Conservation (phyloP, 2,329 filamentous ascomycete genomes). For the Daldinia sp. region DNA sequence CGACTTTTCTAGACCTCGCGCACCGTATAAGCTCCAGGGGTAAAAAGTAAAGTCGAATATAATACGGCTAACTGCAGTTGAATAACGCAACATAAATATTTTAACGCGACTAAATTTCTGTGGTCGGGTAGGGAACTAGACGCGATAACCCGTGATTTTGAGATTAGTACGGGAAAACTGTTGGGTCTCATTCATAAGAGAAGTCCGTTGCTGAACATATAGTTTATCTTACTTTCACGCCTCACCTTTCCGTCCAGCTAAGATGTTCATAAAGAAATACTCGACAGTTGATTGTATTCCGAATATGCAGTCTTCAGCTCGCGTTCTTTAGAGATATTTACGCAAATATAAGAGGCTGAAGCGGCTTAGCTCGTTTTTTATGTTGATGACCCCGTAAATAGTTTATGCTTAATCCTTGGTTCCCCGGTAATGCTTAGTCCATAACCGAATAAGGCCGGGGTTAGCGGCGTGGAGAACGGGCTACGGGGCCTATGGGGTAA, state of each 20-base stretch:
- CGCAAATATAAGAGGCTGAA: not conserved
- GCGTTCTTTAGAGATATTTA: too few species aligned
- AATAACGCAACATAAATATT: not conserved
- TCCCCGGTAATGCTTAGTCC: slow-evolving; percentile 20
- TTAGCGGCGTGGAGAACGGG: slow-evolving; percentile 14
- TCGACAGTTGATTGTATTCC: too few species aligned
- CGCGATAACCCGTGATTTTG: not conserved
- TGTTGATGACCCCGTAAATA: slow-evolving; percentile 12
- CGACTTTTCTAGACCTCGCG: too few species aligned
- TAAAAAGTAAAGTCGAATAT: too few species aligned
- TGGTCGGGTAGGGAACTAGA: not conserved
- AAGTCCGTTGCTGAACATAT: too few species aligned
- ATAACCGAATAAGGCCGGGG: slow-evolving; percentile 9
- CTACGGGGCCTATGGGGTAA: slow-evolving; percentile 16
- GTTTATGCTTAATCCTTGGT: slow-evolving; percentile 2
- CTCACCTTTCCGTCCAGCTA: too few species aligned
- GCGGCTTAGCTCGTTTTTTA: not conserved
- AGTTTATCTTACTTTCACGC: too few species aligned
- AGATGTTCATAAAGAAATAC: too few species aligned
- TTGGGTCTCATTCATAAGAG: too few species aligned
- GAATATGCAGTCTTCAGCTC: too few species aligned
- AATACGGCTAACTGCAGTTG: not conserved
- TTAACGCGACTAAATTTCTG: not conserved
- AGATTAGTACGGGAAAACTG: not conserved
- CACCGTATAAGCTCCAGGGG: too few species aligned